Conservation (phyloP, 164 flowering plant species). For the Aristolochia californica region DNA sequence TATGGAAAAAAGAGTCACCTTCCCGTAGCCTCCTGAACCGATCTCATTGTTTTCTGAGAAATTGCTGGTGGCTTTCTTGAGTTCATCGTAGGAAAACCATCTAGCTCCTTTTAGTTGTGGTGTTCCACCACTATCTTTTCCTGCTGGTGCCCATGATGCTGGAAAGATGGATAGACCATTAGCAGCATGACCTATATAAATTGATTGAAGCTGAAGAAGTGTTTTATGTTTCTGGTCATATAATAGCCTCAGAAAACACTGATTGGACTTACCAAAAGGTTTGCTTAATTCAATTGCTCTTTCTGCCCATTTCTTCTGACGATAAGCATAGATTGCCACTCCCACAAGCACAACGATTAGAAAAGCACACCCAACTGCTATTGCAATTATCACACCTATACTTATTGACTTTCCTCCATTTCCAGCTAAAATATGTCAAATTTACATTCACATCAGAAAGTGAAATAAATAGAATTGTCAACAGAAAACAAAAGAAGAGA, state of each 20-base stretch:
- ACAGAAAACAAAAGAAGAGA: not conserved
- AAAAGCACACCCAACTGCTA: conserved; percentile 37
- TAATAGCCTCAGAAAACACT: not conserved
- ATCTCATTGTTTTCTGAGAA: conserved; percentile 50
- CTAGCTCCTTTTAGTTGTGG: conserved; percentile 74
- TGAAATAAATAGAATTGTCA: conserved; percentile 2
- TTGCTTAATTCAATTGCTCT: conserved; percentile 48
- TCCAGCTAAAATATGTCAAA: conserved; percentile 16
- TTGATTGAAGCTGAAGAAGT: too few species aligned
- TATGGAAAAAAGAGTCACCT: conserved; percentile 27
- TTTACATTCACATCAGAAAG: too few species aligned
- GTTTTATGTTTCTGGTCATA: not conserved
- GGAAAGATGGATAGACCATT: conserved; percentile 4
- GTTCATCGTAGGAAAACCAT: conserved; percentile 69
- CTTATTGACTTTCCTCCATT: conserved; percentile 21
- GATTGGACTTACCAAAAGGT: conserved; percentile 47
- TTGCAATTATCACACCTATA: conserved; percentile 27
- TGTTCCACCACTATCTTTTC: conserved; percentile 62
- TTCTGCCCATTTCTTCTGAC: conserved; percentile 70
- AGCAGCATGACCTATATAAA: not conserved
- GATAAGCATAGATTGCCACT: conserved; percentile 46
- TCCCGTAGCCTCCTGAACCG: conserved; percentile 76
- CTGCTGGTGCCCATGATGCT: conserved; percentile 77
- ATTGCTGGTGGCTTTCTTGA: conserved; percentile 52
- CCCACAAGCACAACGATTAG: conserved; percentile 39